Evolutionary conservation across 352 stramenopile genomes (phyloP).

Genomic region (Phytophthora vignae): DNA sequence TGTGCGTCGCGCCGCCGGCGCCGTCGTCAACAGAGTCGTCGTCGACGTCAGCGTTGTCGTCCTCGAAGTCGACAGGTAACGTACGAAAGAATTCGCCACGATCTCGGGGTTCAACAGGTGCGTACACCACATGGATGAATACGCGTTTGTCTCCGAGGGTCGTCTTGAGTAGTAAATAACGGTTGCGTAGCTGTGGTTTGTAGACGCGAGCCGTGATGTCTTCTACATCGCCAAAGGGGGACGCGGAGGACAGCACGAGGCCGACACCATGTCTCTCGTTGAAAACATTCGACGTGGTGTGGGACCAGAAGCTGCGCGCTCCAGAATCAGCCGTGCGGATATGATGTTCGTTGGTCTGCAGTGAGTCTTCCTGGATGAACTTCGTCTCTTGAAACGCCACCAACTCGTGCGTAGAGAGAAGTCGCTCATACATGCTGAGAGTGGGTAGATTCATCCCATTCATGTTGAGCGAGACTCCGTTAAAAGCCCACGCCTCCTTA

Average conservation of each 20-base stretch:
- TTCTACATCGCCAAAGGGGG: conserved; percentile 15
- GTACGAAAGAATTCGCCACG: conserved; percentile 5
- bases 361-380: conserved; percentile 24
- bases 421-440: conserved; percentile 7
- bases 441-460: conserved; percentile 16
- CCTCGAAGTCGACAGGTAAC: conserved; percentile 4
- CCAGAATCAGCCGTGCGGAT: conserved; percentile 21
- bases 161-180: conserved; percentile 26
- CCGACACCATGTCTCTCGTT: conserved; percentile 14
- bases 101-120: conserved; percentile 7
- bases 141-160: neutral
- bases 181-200: conserved; percentile 8
- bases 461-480: conserved; percentile 26
- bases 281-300: conserved; percentile 19
- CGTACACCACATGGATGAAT: conserved; percentile 24
- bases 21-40: too few species aligned
- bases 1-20: neutral
- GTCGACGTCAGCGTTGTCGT: neutral
- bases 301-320: conserved; percentile 23
- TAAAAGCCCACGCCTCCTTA: conserved; percentile 17
- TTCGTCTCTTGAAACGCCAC: conserved; percentile 28
- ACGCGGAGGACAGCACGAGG: conserved; percentile 18
- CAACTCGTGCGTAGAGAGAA: conserved; percentile 21
- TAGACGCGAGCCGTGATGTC: conserved; percentile 17
- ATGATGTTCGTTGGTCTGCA: conserved; percentile 20